Conservation (phyloP, 306 rosid genomes). For the Phaseolus lunatus region DNA sequence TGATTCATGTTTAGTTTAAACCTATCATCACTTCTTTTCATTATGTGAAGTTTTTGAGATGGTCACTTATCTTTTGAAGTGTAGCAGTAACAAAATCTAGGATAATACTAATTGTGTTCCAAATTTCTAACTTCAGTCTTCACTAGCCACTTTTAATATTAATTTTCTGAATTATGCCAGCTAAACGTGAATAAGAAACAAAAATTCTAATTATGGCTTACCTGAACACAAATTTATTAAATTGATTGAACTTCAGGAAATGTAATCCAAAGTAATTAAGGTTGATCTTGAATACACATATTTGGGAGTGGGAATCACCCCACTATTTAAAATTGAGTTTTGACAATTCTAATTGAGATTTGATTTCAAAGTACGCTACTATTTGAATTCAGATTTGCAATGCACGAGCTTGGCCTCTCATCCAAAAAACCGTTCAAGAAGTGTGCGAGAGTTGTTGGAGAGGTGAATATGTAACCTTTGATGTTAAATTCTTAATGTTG, state of each 20-base stretch:
- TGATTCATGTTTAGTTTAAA: constrained; percentile 16
- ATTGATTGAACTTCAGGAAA: background rate
- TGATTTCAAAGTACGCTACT: constrained; percentile 38
- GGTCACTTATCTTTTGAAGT: background rate
- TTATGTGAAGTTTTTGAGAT: constrained; percentile 29
- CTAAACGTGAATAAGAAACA: background rate
- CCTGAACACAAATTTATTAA: constrained; percentile 1
- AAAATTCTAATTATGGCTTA: constrained; percentile 1
- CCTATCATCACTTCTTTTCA: constrained; percentile 3
- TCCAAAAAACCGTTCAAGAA: constrained; percentile 93
- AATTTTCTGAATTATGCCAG: constrained; percentile 1
- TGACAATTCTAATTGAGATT: constrained; percentile 20
- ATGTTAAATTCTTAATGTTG: constrained; percentile 31
- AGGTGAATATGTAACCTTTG: constrained; percentile 58
- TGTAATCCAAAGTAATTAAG: background rate
- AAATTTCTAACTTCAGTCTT: background rate
- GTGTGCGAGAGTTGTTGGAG: constrained; percentile 99
- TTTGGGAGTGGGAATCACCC: background rate
- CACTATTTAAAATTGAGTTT: constrained; percentile 17
- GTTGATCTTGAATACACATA: background rate
- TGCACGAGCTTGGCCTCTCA: constrained; percentile 93
- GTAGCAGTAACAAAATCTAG: constrained; percentile 9
- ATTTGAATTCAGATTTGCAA: constrained; percentile 74
- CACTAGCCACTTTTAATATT: background rate
- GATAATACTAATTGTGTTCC: constrained; percentile 6